A percentile compares a stretch with the other conserved stretches of the same genome.
Conservation (phyloP, 208 protist genomes). For the Acanthamoeba royreba region DNA sequence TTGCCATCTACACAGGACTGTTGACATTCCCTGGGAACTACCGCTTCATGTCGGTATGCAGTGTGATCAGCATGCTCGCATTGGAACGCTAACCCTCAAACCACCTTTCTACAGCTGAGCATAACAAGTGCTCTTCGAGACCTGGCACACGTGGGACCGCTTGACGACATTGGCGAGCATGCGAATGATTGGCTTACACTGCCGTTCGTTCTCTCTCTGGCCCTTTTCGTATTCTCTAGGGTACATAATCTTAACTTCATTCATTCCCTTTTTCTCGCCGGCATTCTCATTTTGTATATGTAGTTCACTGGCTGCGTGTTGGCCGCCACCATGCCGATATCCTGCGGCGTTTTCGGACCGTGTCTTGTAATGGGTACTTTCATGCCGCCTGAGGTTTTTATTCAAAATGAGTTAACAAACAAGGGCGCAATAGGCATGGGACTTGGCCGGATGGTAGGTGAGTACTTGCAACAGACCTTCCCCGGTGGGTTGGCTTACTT, state of each 20-base stretch:
- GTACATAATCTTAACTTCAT: background rate
- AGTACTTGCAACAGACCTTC: background rate
- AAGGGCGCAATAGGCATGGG: constrained; percentile 4
- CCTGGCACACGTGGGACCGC: background rate
- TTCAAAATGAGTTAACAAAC: too few relatives aligned
- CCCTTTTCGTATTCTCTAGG: background rate
- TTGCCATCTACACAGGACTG: background rate
- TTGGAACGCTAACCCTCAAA: background rate
- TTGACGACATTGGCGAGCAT: background rate
- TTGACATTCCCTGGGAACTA: constrained; percentile 20
- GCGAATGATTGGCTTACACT: background rate
- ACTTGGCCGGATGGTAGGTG: constrained; percentile 38
- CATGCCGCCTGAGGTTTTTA: too few relatives aligned
- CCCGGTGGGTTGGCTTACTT: background rate
- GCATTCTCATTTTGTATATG: background rate
- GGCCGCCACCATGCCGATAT: constrained; percentile 41
- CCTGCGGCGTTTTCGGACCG: constrained; percentile 41
- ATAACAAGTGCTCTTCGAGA: background rate
- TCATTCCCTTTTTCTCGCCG: background rate
- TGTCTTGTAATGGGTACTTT: constrained; percentile 12
- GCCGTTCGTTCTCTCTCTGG: background rate
- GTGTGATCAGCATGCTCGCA: background rate
- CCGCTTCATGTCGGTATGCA: constrained; percentile 27
- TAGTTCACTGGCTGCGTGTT: constrained; percentile 11
- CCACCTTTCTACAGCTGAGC: background rate